Conservation (phyloP, 2,329 filamentous ascomycete genomes). For the Penicillium occitanis region DNA sequence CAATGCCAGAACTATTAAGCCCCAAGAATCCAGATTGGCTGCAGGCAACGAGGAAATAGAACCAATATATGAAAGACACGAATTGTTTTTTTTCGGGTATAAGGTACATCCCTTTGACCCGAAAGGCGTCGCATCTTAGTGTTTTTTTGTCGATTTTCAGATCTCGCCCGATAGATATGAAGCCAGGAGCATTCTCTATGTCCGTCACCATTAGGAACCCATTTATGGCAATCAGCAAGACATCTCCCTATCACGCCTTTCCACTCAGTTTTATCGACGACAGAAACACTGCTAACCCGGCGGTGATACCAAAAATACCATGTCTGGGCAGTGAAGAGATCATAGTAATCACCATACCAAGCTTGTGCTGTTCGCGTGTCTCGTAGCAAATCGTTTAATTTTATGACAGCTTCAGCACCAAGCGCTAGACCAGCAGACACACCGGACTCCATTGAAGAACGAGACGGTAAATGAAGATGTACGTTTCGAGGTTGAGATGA, state of each 20-base stretch:
- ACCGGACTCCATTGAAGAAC: no score
- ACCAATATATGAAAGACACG: neutral
- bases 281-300: no score
- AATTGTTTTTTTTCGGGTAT: neutral
- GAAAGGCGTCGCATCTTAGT: neutral
- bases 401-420: no score
- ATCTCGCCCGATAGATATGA: neutral
- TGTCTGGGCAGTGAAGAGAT: no score
- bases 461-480: no score
- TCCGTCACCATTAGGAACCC: neutral
- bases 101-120: neutral
- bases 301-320: no score
- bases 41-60: neutral
- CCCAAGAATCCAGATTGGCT: neutral
- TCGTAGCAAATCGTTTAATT: no score
- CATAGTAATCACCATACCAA: no score
- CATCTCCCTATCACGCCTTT: neutral
- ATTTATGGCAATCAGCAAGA: neutral
- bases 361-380: no score
- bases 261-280: no score
- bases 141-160: neutral
- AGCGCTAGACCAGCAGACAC: no score
- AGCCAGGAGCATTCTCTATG: neutral
- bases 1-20: neutral
- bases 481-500: no score